Base-by-base conservation (phyloP, 2,329 filamentous ascomycete genomes). In the Sporothrix variecibatus region DNA sequence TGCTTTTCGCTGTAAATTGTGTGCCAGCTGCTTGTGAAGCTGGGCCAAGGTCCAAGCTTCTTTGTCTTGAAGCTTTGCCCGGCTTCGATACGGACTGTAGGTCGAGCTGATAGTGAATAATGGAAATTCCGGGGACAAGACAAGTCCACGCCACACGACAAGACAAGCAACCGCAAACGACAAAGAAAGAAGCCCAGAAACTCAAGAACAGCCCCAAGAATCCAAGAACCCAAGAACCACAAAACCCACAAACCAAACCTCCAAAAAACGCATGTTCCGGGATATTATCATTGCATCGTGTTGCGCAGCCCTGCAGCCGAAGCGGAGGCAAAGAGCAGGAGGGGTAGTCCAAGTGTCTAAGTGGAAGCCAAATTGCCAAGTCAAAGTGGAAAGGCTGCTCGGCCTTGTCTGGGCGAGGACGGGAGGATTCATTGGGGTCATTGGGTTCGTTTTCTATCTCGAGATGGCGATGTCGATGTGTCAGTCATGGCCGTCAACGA, bases 51-150 rank as follows among this genome's bases (percentile, higher is more conserved):
- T 26, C 62, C 60, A 43, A 65, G 60, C 34, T 43, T 62, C 62
- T 67, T 46, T 46, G 62, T 67, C 62, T 15, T 40, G 17, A 38
- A 43, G n/a, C 34, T 28, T 20, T 7, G 31, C 43, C 53, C 46
- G 3, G 43, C 17, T 26, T 51, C 23, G 40, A 46, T 72, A 20
- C 49, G 23, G 20, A n/a, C 4, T 49, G 43, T 15, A 34, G 34
- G 31, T 15, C 20, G 38, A 46, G 26, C 31, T 28, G 56, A 72
- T 72, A 64, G 70, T 64, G 70, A 72, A 72, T 64, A 64, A 64
- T 71, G 53, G 68, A 71, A 49, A 71, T 51, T 68, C 64, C 64
- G 23, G 64, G 64, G 64, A 51, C 28, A 8, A 28, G 31, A 38
- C 23, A 31, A 31, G 17, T 43, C 43, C 40, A 69, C 65, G 40